Conservation (phyloP, 495 filamentous ascomycete species). For the Podospora bellae-mahoneyi region DNA sequence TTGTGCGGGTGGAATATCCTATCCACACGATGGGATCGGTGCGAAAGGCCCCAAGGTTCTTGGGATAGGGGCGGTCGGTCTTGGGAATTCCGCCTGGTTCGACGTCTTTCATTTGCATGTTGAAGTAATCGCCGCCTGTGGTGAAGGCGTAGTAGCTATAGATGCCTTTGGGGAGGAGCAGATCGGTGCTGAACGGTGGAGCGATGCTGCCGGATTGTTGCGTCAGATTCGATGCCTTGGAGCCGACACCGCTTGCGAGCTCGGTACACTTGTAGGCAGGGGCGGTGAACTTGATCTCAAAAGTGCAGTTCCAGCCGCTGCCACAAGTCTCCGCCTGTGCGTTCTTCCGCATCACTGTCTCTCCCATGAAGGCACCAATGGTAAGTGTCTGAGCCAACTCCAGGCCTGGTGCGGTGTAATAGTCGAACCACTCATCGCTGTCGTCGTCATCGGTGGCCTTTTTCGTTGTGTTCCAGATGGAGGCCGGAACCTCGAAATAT, state of each 20-base stretch:
- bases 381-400: conserved; percentile 28
- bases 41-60: conserved; percentile 36
- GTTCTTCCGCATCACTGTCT: conserved; percentile 27
- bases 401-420: conserved; percentile 32
- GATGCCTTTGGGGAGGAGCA: conserved; percentile 33
- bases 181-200: conserved; percentile 31
- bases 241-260: conserved; percentile 34
- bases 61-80: conserved; percentile 30
- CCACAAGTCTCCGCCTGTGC: conserved; percentile 34
- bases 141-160: conserved; percentile 39
- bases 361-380: conserved; percentile 32
- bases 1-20: conserved; percentile 27
- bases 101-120: conserved; percentile 34
- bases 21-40: conserved; percentile 41
- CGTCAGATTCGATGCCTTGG: conserved; percentile 26
- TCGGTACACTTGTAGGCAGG: conserved; percentile 40
- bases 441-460: conserved; percentile 7
- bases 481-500: conserved; percentile 30
- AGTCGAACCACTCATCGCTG: conserved; percentile 36
- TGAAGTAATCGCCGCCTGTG: conserved; percentile 36
- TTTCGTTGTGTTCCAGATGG: conserved; percentile 38
- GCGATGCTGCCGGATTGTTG: conserved; percentile 30
- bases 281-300: conserved; percentile 32
- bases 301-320: conserved; percentile 39
- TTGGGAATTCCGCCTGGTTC: conserved; percentile 31